Percentiles rank a stretch among this genome's conserved stretches.
Evolutionary conservation across 108 stramenopile genomes (phyloP).

Genomic region (Cafeteria roenbergensis): DNA sequence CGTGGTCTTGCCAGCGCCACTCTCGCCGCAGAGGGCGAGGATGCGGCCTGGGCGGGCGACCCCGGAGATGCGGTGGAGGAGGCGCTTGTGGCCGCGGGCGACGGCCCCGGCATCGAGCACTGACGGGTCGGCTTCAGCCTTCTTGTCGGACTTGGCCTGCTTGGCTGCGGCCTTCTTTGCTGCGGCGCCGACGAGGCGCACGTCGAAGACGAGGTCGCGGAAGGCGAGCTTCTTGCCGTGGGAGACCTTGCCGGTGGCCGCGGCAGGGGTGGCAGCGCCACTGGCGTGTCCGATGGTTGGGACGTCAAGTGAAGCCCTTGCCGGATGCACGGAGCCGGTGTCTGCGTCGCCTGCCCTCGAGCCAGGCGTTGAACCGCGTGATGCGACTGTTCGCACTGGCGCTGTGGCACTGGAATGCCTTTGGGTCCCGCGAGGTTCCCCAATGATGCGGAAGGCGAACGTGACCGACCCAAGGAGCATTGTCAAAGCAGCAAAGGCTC

Average conservation of each 20-base stretch:
- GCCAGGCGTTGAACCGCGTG: too few relatives aligned
- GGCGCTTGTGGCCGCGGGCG: too few relatives aligned
- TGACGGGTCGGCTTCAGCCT: too few relatives aligned
- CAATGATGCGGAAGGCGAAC: neutral
- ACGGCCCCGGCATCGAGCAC: too few relatives aligned
- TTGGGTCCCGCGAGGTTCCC: neutral
- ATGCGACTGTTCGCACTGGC: too few relatives aligned
- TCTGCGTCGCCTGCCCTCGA: neutral
- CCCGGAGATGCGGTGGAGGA: slow-evolving; percentile 32
- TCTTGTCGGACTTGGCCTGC: too few relatives aligned
- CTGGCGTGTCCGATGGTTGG: neutral
- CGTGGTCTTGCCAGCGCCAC: slow-evolving; percentile 52
- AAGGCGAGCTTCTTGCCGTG: slow-evolving; percentile 6
- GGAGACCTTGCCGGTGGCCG: neutral
- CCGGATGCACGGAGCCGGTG: neutral
- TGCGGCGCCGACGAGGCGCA: neutral
- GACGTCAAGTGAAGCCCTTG: neutral
- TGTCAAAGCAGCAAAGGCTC: neutral
- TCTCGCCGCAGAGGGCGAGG: slow-evolving; percentile 48
- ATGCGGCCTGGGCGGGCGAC: slow-evolving; percentile 28
- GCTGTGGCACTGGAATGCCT: too few relatives aligned
- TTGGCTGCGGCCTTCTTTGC: too few relatives aligned
- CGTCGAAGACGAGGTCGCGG: slow-evolving; percentile 14
- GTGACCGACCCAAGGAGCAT: neutral
- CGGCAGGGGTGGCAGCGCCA: neutral